Base-by-base conservation (phyloP, 164 flowering plant species). In the Magnolia kwangsiensis region DNA sequence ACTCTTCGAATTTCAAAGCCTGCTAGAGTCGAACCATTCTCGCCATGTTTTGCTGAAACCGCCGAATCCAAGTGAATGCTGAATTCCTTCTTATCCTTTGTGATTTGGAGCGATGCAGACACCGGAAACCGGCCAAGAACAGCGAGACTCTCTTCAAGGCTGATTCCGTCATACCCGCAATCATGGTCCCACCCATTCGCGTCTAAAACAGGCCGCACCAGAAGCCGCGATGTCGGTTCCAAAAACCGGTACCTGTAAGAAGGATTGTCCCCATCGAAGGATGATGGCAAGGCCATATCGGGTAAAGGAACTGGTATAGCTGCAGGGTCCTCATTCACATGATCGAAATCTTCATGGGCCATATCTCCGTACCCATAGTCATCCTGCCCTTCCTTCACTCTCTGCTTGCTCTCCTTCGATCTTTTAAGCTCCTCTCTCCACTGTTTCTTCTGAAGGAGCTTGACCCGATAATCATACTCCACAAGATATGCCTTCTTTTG, bases 151-250 rank as follows among this genome's bases (percentile, higher is more conserved):
- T 89, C 88, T 81, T 94, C 99, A 13, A 96, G 79, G 80, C 88
- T 92, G 76, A 96, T 95, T 61, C 97, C 98, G 79, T 94, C 97
- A 76, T 94, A 92, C 29, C 99, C 99, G 78, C 92, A 90, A 72
- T 96, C 99, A 77, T 94, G 99, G 79, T 96, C 99, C 99, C 99
- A 93, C 6, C 6, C 95, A 78, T 92, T 96, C 37, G 87, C 84
- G 83, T 94, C 97, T 75, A 94, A 76, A 72, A 96, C 97, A 8
- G 99, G 99, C 82, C 99, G 83, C 5, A 88, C 90, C 76, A 94
- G 74, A 72, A 92, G 88, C 80, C 89, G 96, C 13, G 97, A 94
- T 13, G 94, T 88, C 10, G 97, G 92, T 86, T 96, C 98, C 81
- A 96, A 79, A 73, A 90, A 89, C 51, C 99, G 83, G 86, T 89